These are phyloP conservation scores for Euryodendron excelsum DNA, from an alignment of 148 eudicot species.

Conservation along the genomic window DNA sequence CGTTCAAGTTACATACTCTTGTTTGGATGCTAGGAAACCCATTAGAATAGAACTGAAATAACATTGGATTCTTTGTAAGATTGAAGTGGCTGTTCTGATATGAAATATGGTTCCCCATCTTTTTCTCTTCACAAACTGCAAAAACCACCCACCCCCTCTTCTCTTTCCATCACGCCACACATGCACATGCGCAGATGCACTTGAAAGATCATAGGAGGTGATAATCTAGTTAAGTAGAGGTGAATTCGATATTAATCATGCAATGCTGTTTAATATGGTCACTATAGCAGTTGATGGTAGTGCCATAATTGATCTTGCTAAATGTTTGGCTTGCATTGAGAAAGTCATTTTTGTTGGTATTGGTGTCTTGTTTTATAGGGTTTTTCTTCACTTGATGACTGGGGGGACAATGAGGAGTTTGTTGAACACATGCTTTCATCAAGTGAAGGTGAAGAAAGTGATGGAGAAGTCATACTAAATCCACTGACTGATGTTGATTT, in stretches of 20 bases:
- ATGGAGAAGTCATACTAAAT: constrained; percentile 69
- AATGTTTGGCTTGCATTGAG: background rate
- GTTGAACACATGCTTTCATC: constrained; percentile 48
- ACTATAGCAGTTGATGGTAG: background rate
- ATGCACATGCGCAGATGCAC: background rate
- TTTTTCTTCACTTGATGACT: constrained; percentile 54
- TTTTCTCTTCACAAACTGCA: background rate
- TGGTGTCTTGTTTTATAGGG: constrained; percentile 34
- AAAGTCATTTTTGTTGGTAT: background rate
- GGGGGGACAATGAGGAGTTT: constrained; percentile 46
- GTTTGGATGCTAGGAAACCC: background rate
- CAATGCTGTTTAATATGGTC: background rate
- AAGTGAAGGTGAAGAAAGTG: constrained; percentile 82
- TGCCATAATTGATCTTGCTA: background rate
- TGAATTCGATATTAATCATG: background rate
- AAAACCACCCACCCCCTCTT: background rate
- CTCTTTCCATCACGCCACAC: background rate
- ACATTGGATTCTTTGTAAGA: no score
- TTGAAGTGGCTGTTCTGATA: background rate
- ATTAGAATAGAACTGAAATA: background rate
- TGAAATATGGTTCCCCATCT: background rate
- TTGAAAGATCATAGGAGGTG: background rate
- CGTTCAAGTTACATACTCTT: background rate
- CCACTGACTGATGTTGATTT: constrained; percentile 76
- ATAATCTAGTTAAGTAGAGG: background rate